Conservation (phyloP, 1,139 yeast species). For the Ashbya aceris region DNA sequence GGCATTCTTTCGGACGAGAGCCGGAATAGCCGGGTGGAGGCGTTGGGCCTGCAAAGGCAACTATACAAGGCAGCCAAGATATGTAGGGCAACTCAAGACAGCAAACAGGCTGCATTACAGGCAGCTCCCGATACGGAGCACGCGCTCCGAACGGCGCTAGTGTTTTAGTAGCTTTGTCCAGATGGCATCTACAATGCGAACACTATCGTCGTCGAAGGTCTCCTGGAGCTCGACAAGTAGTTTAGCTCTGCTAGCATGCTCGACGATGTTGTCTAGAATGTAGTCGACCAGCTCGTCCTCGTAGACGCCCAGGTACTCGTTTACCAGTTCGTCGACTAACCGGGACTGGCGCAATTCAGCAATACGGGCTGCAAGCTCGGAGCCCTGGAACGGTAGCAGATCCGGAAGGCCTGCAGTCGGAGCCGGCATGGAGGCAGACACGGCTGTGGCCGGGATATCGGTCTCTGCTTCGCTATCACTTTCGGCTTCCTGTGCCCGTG, state of each 20-base stretch:
- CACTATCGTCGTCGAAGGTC: constrained; percentile 28
- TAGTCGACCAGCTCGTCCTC: constrained; percentile 28
- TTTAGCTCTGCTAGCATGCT: constrained; percentile 16
- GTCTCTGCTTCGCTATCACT: not conserved
- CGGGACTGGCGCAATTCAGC: constrained; percentile 12
- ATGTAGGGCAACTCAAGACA: too few species aligned
- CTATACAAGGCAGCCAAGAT: too few species aligned
- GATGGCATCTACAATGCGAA: constrained; percentile 20
- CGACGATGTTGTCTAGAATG: constrained; percentile 23
- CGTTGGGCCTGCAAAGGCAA: too few species aligned
- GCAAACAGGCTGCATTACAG: too few species aligned
- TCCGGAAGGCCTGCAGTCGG: constrained; percentile 2
- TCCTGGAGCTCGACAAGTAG: constrained; percentile 24
- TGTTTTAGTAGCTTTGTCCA: constrained; percentile 14
- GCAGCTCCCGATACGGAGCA: too few species aligned
- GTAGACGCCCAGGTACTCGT: constrained; percentile 27
- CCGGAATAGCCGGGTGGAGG: too few species aligned
- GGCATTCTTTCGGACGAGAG: too few species aligned
- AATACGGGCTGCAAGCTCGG: constrained; percentile 13
- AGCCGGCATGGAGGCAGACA: not conserved
- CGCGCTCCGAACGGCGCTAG: too few species aligned
- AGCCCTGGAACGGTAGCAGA: constrained; percentile 11
- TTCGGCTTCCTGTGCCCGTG: constrained; percentile 1
- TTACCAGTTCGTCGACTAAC: constrained; percentile 24
- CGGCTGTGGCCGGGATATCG: constrained; percentile 1